These are phyloP conservation scores for Trichoderma lentiforme DNA, from an alignment of 2,329 filamentous ascomycete genomes.

Conservation along the genomic window DNA sequence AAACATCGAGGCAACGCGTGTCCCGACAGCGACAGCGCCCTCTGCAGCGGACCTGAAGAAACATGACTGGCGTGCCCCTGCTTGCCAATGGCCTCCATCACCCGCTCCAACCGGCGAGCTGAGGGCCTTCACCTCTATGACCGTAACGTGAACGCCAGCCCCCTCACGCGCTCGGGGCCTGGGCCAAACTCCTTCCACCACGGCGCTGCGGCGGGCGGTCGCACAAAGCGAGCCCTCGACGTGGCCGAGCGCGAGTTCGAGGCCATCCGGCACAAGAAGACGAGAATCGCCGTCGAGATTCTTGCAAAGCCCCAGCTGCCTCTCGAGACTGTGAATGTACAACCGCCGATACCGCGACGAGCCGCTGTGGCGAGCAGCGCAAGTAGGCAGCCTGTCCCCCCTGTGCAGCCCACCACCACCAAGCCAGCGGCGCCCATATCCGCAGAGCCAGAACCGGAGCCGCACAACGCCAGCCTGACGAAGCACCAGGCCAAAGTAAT, in stretches of 20 bases:
- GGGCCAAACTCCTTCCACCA: conserved; percentile 19
- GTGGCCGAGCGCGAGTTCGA: conserved; percentile 44
- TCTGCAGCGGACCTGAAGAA: conserved; percentile 24
- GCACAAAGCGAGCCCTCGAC: conserved; percentile 50
- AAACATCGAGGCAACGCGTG: conserved; percentile 20
- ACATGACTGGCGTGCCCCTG: conserved; percentile 36
- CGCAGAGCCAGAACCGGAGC: conserved; percentile 26
- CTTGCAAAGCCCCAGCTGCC: conserved; percentile 32
- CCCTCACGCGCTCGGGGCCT: conserved; percentile 25
- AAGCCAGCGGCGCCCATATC: conserved; percentile 22
- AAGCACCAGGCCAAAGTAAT: conserved; percentile 57
- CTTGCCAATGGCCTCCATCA: conserved; percentile 50
- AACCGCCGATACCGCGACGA: conserved; percentile 27
- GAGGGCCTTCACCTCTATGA: conserved; percentile 42
- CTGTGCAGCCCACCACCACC: conserved; percentile 19
- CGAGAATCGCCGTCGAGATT: conserved; percentile 53
- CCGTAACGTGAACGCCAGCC: conserved; percentile 28
- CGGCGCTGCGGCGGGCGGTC: conserved; percentile 33
- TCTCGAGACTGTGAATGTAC: conserved; percentile 27
- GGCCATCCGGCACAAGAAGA: conserved; percentile 45
- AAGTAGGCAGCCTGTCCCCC: conserved; percentile 9
- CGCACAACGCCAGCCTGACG: conserved; percentile 35
- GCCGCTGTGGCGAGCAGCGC: conserved; percentile 18
- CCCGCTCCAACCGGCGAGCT: conserved; percentile 49
- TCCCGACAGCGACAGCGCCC: conserved; percentile 18